A percentile compares a stretch with the other conserved stretches of the same genome.
phyloP scores from a whole-genome alignment of 2,329 filamentous ascomycete species.

The Septoria petroselini region DNA sequence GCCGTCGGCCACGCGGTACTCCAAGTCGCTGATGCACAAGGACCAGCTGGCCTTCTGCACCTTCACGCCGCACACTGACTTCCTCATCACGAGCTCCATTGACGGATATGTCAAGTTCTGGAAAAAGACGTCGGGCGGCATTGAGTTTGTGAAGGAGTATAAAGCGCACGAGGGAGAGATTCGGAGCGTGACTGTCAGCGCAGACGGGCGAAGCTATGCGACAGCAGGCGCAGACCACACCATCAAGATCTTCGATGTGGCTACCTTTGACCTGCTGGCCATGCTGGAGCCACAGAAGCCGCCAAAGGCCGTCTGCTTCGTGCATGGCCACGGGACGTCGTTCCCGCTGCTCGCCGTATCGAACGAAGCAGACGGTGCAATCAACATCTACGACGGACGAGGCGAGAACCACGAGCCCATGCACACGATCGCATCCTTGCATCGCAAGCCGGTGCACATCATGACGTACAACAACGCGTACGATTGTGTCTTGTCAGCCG shows the following conservation, averaged over 20 bases:
- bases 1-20: slow-evolving; percentile 77
- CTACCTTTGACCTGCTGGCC: slow-evolving; percentile 68
- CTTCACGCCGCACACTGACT: slow-evolving; percentile 87
- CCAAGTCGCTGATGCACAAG: slow-evolving; percentile 96
- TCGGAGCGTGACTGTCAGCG: slow-evolving; percentile 76
- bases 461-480: slow-evolving; percentile 87
- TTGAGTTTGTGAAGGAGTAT: slow-evolving; percentile 99
- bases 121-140: slow-evolving; percentile 83
- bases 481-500: slow-evolving; percentile 86
- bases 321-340: slow-evolving; percentile 83
- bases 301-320: slow-evolving; percentile 84
- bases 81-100: slow-evolving; percentile 86
- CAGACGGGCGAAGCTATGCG: slow-evolving; percentile 89
- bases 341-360: slow-evolving; percentile 82
- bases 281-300: slow-evolving; percentile 75
- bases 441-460: slow-evolving; percentile 73
- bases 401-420: slow-evolving; percentile 74
- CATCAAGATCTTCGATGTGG: slow-evolving; percentile 72
- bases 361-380: slow-evolving; percentile 66
- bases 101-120: slow-evolving; percentile 99
- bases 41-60: slow-evolving; percentile 86
- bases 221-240: slow-evolving; percentile 77
- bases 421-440: slow-evolving; percentile 74
- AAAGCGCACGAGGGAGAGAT: slow-evolving; percentile 85
- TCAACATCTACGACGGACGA: slow-evolving; percentile 84